Evolutionary conservation across 306 rosid species (phyloP), one percentile per base, ranked within the genome.

Genomic region (Fragaria nilgerrensis): DNA sequence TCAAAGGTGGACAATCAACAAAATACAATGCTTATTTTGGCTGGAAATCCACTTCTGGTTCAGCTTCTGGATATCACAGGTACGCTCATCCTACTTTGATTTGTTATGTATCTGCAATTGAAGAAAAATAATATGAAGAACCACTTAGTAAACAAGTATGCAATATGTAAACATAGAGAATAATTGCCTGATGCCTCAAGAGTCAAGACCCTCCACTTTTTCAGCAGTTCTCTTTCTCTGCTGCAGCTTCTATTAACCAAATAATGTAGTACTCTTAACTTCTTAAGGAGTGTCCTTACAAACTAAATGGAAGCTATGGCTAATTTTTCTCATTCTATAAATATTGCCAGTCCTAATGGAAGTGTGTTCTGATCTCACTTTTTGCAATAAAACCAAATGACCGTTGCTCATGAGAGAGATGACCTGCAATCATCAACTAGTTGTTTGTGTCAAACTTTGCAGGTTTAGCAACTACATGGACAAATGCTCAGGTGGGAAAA

Each of bases 391-490:
- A 34, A 64, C 49, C 36, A 7, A 19, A 50, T 17, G 4, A 6
- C 12, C 37, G 1, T 53, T 53, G 39, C 34, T 6, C 23, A 10
- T 1, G 58, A 36, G 49, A n/a, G 34, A 73, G 76, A 72, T 11
- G 50, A 53, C 76, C 22, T 53, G 13, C 34, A 3, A 34, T 15
- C 20, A 34, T 74, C 77, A 15, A n/a, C 25, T 19, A 19, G 12
- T 58, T 41, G 55, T n/a, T 44, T 47, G 22, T 52, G 16, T 9
- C 49, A 9, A 68, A 39, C 71, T 22, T 15, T 58, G 9, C 58
- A 85, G 85, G 55, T 85, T 85, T 79, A 82, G 83, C 83, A 85
- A 85, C 71, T 79, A 79, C 70, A 85, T 76, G 85, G 85, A 85
- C 73, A 85, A 76, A 68, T 85, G 85, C 66, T 75, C 81, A 23